Percentiles rank a stretch among this genome's conserved stretches.
Conservation (phyloP, 257 asterid species). For the Solanum peruvianum region DNA sequence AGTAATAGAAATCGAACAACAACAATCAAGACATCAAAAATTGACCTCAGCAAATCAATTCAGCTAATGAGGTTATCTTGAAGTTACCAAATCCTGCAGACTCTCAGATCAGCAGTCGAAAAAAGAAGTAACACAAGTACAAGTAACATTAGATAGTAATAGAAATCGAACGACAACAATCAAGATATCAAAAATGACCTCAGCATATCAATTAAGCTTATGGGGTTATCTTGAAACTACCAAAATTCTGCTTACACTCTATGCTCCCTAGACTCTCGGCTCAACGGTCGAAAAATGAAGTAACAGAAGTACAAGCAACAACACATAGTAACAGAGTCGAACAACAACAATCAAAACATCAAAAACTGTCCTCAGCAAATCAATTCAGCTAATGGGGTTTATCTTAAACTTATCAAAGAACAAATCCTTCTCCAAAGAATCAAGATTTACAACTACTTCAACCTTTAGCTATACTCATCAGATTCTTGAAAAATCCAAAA, state of each 20-base stretch:
- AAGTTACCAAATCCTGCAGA: not conserved
- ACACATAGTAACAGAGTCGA: not conserved
- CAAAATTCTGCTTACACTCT: not conserved
- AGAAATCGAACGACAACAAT: not conserved
- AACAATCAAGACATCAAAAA: not conserved
- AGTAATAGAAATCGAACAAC: not conserved
- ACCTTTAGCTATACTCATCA: not conserved
- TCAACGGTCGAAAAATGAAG: no score
- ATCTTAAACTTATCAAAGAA: not conserved
- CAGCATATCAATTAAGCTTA: not conserved
- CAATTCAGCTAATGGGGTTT: not conserved
- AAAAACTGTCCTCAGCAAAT: not conserved
- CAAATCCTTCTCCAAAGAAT: not conserved
- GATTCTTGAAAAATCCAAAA: not conserved
- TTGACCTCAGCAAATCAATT: not conserved
- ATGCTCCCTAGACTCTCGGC: no score
- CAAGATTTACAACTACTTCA: not conserved
- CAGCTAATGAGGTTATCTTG: not conserved
- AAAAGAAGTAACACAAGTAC: no score
- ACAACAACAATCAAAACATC: not conserved
- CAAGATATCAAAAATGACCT: not conserved
- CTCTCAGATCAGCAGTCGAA: no score
- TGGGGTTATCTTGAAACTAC: not conserved
- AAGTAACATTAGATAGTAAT: not conserved
- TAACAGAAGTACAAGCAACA: no score